A percentile compares a stretch with the other conserved stretches of the same genome.
Conservation (phyloP, 2,329 filamentous ascomycete genomes). For the Elsinoe fawcettii region DNA sequence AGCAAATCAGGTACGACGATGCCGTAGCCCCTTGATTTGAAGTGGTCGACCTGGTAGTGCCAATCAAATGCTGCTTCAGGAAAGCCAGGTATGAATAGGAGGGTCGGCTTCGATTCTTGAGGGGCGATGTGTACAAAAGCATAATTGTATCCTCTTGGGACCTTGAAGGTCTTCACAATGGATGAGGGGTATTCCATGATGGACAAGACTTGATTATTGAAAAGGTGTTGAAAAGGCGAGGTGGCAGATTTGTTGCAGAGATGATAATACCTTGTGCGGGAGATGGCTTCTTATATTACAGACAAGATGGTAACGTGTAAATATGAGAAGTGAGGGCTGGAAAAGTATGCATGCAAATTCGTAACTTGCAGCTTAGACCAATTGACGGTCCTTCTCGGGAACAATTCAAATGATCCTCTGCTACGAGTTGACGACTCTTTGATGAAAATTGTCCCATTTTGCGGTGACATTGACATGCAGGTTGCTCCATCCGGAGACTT, state of each 20-base stretch:
- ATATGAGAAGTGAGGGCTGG: no score
- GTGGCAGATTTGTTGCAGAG: not conserved
- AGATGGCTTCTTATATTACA: not conserved
- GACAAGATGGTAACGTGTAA: no score
- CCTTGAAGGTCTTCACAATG: not conserved
- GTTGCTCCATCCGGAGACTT: conserved; percentile 4
- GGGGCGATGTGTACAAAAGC: not conserved
- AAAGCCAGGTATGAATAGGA: conserved; percentile 43
- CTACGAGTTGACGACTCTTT: not conserved
- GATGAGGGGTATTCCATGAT: conserved; percentile 10
- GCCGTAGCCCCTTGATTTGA: conserved; percentile 35
- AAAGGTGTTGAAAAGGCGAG: not conserved
- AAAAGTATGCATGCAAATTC: no score
- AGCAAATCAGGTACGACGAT: conserved; percentile 34
- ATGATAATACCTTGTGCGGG: no score
- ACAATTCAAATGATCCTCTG: no score
- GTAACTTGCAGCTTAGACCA: not conserved
- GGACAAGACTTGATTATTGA: not conserved
- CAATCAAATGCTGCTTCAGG: conserved; percentile 42
- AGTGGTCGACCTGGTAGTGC: conserved; percentile 33
- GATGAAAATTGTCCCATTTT: not conserved
- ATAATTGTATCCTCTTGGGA: conserved; percentile 7
- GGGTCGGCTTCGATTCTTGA: conserved; percentile 22
- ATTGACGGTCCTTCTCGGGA: not conserved
- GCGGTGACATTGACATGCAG: not conserved